A percentile compares a stretch with the other conserved stretches of the same genome.
phyloP scores from a whole-genome alignment of 345 rosid species.

The Eucalyptus tenuipes region DNA sequence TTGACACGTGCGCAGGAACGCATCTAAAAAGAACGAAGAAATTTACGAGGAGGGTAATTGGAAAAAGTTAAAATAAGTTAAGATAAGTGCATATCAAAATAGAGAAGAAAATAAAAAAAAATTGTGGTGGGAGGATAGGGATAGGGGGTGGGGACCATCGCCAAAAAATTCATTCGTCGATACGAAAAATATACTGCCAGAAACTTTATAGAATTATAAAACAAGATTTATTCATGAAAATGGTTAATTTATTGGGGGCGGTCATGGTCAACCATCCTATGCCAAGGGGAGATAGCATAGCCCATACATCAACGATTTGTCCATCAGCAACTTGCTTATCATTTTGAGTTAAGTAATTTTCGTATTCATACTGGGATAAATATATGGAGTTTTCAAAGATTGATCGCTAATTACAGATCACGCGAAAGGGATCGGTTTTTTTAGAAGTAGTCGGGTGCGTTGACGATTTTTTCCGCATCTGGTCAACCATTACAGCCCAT shows the following conservation, averaged over 20 bases:
- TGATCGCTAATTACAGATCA: background rate
- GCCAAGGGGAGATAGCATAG: background rate
- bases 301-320: background rate
- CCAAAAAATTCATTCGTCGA: background rate
- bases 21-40: background rate
- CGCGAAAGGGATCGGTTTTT: background rate
- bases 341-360: background rate
- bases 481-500: background rate
- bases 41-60: background rate
- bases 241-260: background rate
- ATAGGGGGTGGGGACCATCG: background rate
- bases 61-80: background rate
- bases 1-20: background rate
- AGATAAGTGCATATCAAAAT: background rate
- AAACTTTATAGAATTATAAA: background rate
- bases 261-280: background rate
- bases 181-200: background rate
- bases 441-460: background rate
- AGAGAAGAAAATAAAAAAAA: background rate
- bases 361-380: background rate
- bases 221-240: background rate
- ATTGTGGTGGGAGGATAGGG: background rate
- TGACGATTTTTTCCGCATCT: background rate
- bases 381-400: background rate
- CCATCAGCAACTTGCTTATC: background rate